phyloP scores from a whole-genome alignment of 2,329 filamentous ascomycete genomes.

The Aspergillus caelatus region DNA sequence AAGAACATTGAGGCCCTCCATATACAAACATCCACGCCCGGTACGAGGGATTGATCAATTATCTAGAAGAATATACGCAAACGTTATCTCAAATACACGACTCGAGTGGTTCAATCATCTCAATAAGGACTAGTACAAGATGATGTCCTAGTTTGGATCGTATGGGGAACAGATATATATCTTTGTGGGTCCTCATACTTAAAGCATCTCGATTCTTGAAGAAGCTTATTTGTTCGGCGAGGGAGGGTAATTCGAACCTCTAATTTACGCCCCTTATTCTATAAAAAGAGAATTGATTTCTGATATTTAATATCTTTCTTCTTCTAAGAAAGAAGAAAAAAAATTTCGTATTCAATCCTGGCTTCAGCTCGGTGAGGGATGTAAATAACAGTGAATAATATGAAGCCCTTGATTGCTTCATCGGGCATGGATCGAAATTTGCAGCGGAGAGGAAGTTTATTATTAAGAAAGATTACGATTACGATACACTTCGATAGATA shows the following conservation, averaged over 20 bases:
- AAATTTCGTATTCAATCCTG: background rate
- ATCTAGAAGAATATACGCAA: background rate
- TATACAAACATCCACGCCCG: background rate
- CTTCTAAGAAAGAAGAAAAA: too few relatives aligned
- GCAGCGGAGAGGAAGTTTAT: background rate
- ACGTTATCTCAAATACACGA: background rate
- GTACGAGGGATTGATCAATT: background rate
- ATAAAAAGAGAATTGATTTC: background rate
- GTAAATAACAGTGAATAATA: background rate
- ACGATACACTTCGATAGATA: background rate
- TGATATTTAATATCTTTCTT: background rate
- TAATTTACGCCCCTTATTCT: background rate
- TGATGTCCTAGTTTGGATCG: background rate
- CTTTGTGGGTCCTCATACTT: background rate
- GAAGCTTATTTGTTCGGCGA: background rate
- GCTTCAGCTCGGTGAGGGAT: background rate
- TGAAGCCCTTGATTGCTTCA: background rate
- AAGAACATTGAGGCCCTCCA: background rate
- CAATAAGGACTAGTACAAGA: background rate
- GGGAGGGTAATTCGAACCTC: background rate
- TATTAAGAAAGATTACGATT: background rate
- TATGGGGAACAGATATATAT: background rate
- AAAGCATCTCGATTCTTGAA: slow-evolving; percentile 16
- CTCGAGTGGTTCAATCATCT: background rate
- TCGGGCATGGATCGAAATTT: background rate